These are phyloP conservation scores for Maudiozyma humilis DNA, from an alignment of 1,139 yeast species.

Conservation along the genomic window DNA sequence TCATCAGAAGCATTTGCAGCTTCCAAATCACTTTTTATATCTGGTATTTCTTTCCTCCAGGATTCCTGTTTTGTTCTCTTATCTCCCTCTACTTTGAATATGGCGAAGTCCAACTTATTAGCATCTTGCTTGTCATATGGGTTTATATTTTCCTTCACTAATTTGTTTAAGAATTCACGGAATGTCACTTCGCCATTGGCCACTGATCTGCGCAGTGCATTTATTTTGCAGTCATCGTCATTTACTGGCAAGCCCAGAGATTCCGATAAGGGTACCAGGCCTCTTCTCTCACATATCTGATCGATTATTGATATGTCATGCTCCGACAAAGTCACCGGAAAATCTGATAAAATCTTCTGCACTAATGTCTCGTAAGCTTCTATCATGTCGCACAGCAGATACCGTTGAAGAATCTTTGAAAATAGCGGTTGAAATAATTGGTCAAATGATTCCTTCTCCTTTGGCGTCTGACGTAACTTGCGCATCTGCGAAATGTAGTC, in stretches of 20 bases:
- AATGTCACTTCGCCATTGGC: neutral
- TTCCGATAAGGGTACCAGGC: conserved; percentile 2
- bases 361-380: conserved; percentile 8
- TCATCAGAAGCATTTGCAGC: neutral
- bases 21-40: neutral
- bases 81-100: conserved; percentile 1
- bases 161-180: neutral
- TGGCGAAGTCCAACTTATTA: conserved; percentile 1
- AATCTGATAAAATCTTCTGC: conserved; percentile 6
- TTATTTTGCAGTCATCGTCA: neutral
- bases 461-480: neutral
- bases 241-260: neutral
- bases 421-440: conserved; percentile 13
- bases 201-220: neutral
- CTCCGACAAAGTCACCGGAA: conserved; percentile 9
- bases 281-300: conserved; percentile 14
- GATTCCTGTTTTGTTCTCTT: neutral
- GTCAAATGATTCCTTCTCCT: conserved; percentile 3
- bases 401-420: conserved; percentile 8
- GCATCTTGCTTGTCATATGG: neutral
- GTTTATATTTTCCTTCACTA: conserved; percentile 6
- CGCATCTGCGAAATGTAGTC: conserved; percentile 3
- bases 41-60: conserved; percentile 1
- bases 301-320: conserved; percentile 11
- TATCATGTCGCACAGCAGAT: conserved; percentile 11